Evolutionary conservation across 768 basidiomycete species (phyloP).

Genomic region (Agrocybe praecox): DNA sequence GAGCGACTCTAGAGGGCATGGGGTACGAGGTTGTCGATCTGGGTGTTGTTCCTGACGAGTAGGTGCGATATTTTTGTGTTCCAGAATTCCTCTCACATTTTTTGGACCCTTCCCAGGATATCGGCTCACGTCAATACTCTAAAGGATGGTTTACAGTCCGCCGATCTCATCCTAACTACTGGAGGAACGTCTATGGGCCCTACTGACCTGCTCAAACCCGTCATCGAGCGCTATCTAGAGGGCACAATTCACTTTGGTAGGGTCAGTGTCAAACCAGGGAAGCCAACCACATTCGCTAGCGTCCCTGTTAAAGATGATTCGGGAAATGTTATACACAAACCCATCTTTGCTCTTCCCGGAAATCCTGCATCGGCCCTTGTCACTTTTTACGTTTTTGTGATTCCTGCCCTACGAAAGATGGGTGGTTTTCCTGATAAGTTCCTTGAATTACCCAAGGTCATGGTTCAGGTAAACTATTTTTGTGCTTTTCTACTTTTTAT

Average conservation of each 20-base stretch:
- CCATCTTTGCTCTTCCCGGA: conserved; percentile 84
- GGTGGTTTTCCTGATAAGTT: conserved; percentile 63
- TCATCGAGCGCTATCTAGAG: conserved; percentile 76
- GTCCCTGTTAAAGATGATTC: conserved; percentile 42
- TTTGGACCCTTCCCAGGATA: conserved; percentile 40
- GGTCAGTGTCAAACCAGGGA: conserved; percentile 82
- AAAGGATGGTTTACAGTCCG: conserved; percentile 52
- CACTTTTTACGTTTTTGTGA: conserved; percentile 81
- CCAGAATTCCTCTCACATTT: not conserved
- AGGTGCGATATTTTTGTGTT: conserved; percentile 20
- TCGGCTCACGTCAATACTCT: conserved; percentile 61
- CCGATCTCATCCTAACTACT: conserved; percentile 82
- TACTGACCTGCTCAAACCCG: conserved; percentile 83
- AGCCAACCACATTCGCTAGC: conserved; percentile 89
- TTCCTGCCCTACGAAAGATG: conserved; percentile 74
- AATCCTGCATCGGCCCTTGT: conserved; percentile 90
- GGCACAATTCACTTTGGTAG: conserved; percentile 87
- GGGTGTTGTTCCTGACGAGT: conserved; percentile 81
- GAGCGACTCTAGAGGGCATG: conserved; percentile 66
- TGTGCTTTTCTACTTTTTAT: not conserved
- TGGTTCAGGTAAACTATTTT: conserved; percentile 55
- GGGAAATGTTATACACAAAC: conserved; percentile 43
- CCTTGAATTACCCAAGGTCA: conserved; percentile 62
- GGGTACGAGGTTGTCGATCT: conserved; percentile 81
- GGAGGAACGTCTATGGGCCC: conserved; percentile 94